Evolutionary conservation across 805 yeast genomes (phyloP), one percentile per base, ranked within the genome.

Genomic region (Candida ficus): DNA sequence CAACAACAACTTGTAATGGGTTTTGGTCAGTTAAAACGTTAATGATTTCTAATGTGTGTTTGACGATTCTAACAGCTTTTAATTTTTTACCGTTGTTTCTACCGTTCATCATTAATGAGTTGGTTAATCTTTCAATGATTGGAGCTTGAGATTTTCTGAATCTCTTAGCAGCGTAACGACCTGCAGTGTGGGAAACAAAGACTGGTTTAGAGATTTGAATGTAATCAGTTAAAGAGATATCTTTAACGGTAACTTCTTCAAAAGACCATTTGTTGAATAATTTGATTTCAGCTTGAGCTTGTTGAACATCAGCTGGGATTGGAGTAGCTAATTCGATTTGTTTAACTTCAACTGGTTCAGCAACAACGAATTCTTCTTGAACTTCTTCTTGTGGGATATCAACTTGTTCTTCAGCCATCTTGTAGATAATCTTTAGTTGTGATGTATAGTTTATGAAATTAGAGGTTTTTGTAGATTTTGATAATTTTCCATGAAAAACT

Each of bases 61-160:
- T 87, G 73, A 93, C 89, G 71, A 93, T 93, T 85, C 98, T 90
- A 63, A 93, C 98, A 64, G 99, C 99, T 86, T 91, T 90, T 74
- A 95, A 87, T 80, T 93, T 93, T 84, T 93, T 93, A 83, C 99
- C 99, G 85, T 95, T 93, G 95, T 93, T 93, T 82, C 98, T 91
- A 80, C 99, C 99, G 85, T 93, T 90, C 99, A 93, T 93, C 99
- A 93, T 93, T 70, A 93, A 80, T 55, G 99, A 85, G 91, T 93
- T 91, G 76, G 98, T 91, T 73, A 93, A 81, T 83, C 99, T 91
- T 84, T 93, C 99, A 62, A 93, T 73, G 72, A 93, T 83, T 67
- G 98, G 98, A 79, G 97, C 90, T 81, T 93, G 99, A 60, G 98
- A 93, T 85, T 93, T 93, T 84, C 98, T 90, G 86, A 93, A 93